Evolutionary conservation across 169 alveolate genomes (phyloP).

Genomic region (Ichthyophthirius multifiliis): DNA sequence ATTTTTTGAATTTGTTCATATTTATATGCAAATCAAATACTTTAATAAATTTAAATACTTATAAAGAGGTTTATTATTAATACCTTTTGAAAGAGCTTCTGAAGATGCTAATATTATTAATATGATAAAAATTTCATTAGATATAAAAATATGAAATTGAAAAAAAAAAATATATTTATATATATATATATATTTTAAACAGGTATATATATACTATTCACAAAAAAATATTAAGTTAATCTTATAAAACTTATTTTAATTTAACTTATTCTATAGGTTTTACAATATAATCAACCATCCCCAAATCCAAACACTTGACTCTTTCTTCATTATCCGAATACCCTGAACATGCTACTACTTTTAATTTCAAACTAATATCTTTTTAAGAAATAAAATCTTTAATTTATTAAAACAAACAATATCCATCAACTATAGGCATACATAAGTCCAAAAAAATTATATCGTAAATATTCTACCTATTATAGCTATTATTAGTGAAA

Average conservation of each 20-base stretch:
- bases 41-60: not conserved
- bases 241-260: constrained; percentile 4
- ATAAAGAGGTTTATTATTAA: not conserved
- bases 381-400: not conserved
- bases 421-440: constrained; percentile 22
- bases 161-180: not conserved
- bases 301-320: not conserved
- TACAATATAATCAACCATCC: constrained; percentile 12
- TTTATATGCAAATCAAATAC: not conserved
- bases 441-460: constrained; percentile 18
- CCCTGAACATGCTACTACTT: constrained; percentile 2
- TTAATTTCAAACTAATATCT: not conserved
- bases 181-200: no score
- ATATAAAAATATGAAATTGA: not conserved
- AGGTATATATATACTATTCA: no score
- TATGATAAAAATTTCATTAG: not conserved
- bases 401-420: not conserved
- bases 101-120: not conserved
- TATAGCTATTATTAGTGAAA: not conserved
- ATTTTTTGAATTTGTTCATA: not conserved
- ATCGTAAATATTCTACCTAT: no score
- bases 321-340: not conserved
- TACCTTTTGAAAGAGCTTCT: not conserved
- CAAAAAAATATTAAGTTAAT: no score
- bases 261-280: not conserved